phyloP scores from a whole-genome alignment of 2,329 filamentous ascomycete genomes.

The Thelonectria olida region DNA sequence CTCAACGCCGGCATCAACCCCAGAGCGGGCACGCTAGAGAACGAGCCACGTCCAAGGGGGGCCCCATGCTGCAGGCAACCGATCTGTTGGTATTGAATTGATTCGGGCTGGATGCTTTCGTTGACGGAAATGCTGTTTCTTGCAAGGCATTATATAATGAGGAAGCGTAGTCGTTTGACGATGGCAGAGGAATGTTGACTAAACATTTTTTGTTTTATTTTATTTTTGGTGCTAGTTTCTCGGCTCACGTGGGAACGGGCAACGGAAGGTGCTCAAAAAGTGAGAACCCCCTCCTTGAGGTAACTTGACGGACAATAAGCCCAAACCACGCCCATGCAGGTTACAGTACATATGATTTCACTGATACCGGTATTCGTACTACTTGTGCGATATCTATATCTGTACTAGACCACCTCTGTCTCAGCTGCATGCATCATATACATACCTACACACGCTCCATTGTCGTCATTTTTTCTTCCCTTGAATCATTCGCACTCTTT shows the following conservation, averaged over 20 bases:
- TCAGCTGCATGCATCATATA: not conserved
- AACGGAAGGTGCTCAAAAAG: too few relatives aligned
- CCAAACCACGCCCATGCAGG: not conserved
- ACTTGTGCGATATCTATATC: too few relatives aligned
- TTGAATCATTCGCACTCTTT: too few relatives aligned
- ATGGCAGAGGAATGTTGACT: not conserved
- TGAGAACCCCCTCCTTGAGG: not conserved
- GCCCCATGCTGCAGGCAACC: not conserved
- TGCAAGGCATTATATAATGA: too few relatives aligned
- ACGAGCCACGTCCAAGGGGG: slow-evolving; percentile 1
- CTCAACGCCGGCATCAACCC: not conserved
- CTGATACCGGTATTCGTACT: not conserved
- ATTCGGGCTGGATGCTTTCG: not conserved
- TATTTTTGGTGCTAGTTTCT: too few relatives aligned
- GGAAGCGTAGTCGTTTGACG: not conserved
- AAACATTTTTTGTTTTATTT: not conserved
- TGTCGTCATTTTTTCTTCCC: not conserved
- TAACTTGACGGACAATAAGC: too few relatives aligned
- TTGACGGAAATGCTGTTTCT: too few relatives aligned
- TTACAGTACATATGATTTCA: not conserved
- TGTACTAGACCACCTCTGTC: not conserved
- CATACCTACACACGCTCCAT: not conserved
- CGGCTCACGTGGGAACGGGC: too few relatives aligned
- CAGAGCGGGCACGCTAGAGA: slow-evolving; percentile 1
- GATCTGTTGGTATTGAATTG: not conserved